Percentiles rank a stretch among this genome's conserved stretches.
These are phyloP conservation scores for Chamaecrista fasciculata DNA, from an alignment of 306 rosid genomes.

Conservation along the genomic window DNA sequence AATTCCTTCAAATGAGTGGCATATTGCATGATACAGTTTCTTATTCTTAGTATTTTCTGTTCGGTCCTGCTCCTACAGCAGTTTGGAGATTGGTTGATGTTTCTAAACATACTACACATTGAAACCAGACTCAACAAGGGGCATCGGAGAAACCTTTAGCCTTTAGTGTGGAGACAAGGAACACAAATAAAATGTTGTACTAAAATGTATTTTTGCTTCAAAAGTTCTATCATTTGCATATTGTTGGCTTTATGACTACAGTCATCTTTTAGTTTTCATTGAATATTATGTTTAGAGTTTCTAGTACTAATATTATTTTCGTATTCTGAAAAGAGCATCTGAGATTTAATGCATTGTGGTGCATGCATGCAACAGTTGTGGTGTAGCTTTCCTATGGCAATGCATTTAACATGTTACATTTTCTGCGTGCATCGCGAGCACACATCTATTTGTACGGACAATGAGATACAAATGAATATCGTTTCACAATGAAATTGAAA, in stretches of 20 bases:
- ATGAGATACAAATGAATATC: not conserved
- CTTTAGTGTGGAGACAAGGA: not conserved
- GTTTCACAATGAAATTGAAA: not conserved
- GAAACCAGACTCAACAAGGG: not conserved
- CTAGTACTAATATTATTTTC: not conserved
- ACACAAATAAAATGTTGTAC: not conserved
- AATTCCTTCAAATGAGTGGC: not conserved
- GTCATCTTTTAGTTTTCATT: not conserved
- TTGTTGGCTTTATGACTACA: not conserved
- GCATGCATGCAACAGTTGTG: not conserved
- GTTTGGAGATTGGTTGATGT: not conserved
- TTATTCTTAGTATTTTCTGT: not conserved
- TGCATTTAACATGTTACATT: not conserved
- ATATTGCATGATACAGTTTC: not conserved
- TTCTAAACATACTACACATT: not conserved
- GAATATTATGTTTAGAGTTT: not conserved
- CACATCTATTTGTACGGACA: not conserved
- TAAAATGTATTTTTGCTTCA: not conserved
- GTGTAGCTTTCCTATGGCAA: not conserved
- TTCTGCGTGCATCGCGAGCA: not conserved
- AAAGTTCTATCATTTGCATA: not conserved
- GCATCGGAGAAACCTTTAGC: not conserved
- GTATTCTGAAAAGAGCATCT: not conserved
- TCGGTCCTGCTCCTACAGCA: conserved; percentile 3
- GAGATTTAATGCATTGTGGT: not conserved